Evolutionary conservation across 257 asterid species (phyloP).

Genomic region (Hygrophila difformis): DNA sequence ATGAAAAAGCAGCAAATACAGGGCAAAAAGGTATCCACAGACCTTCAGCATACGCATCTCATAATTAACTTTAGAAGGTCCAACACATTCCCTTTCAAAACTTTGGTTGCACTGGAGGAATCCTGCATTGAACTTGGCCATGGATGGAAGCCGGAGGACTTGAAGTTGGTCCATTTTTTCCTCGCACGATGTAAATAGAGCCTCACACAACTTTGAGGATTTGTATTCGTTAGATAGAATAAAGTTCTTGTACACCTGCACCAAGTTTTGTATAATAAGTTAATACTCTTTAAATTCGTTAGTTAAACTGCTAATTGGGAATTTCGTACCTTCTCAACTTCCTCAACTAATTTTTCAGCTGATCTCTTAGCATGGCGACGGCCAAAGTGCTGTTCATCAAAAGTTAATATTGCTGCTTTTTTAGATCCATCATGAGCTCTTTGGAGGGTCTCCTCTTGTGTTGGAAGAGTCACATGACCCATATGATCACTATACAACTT

Average conservation of each 20-base stretch:
- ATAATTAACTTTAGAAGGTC: conserved; percentile 78
- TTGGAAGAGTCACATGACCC: conserved; percentile 52
- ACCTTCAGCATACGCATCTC: conserved; percentile 93
- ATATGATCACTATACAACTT: conserved; percentile 51
- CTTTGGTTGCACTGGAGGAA: conserved; percentile 86
- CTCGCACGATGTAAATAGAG: conserved; percentile 67
- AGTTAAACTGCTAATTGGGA: no score
- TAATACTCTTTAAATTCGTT: no score
- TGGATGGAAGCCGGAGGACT: conserved; percentile 89
- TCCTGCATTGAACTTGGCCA: conserved; percentile 97
- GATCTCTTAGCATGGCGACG: conserved; percentile 87
- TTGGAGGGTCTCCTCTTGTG: conserved; percentile 47
- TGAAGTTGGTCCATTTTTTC: conserved; percentile 97
- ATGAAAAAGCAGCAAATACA: no score
- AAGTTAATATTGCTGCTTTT: conserved; percentile 49
- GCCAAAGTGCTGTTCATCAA: conserved; percentile 94
- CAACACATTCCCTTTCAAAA: conserved; percentile 74
- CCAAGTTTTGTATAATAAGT: no score
- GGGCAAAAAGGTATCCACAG: conserved; percentile 1
- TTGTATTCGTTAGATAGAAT: conserved; percentile 65
- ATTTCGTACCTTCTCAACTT: conserved; percentile 52
- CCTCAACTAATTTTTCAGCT: conserved; percentile 69
- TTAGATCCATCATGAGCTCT: conserved; percentile 54
- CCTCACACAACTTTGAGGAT: conserved; percentile 84
- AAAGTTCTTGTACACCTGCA: conserved; percentile 59